Percentiles rank a stretch among this genome's conserved stretches.
Conservation (phyloP, 257 asterid species). For the Petrea volubilis region DNA sequence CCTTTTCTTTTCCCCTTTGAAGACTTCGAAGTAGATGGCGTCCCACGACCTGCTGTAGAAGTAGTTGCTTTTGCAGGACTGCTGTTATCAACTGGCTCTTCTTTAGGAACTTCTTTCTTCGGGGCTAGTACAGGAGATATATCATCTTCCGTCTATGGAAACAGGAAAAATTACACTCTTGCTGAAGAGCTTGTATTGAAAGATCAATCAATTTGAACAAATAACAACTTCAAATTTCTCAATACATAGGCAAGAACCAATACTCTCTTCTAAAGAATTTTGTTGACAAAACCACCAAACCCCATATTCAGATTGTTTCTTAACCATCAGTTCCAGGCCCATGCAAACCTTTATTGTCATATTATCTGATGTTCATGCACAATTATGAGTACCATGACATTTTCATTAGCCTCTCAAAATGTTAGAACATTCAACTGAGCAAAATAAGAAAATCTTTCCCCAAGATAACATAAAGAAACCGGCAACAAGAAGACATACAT, state of each 20-base stretch:
- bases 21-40: conserved; percentile 68
- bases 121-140: conserved; percentile 81
- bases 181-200: background rate
- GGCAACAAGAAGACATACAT: conserved; percentile 51
- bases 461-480: conserved; percentile 9
- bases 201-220: background rate
- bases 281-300: background rate
- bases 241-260: background rate
- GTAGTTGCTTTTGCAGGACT: conserved; percentile 64
- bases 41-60: conserved; percentile 61
- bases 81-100: conserved; percentile 69
- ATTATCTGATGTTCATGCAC: background rate
- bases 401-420: background rate
- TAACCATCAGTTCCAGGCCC: background rate
- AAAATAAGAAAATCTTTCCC: background rate
- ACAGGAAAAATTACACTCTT: conserved; percentile 1
- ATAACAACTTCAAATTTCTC: conserved; percentile 4
- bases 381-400: background rate
- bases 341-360: background rate
- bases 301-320: background rate
- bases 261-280: background rate
- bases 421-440: conserved; percentile 10
- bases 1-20: conserved; percentile 83
- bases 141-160: conserved; percentile 67
- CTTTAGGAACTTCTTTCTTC: conserved; percentile 81